Evolutionary conservation across 257 asterid genomes (phyloP), one percentile per base, ranked within the genome.

Genomic region (Datura wrightii): DNA sequence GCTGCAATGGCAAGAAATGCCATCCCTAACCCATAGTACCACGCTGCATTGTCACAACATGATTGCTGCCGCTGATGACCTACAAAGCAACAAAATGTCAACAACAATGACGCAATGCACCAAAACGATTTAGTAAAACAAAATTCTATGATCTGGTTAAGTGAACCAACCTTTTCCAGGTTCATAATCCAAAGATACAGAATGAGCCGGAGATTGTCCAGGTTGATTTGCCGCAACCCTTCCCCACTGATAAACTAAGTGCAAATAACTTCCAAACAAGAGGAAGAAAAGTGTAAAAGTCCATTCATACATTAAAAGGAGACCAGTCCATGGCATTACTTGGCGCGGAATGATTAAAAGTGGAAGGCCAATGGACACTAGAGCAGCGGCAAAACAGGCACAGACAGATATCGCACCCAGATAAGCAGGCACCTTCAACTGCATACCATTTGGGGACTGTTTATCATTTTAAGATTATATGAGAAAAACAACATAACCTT

Each of bases 251-350:
- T 79, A 84, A 82, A 94, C 86, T 39, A 90, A 69, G 86, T 90
- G 93, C 87, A 97, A 85, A 86, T 95, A 97, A 89, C 92, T 89
- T 84, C 98, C 98, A 15, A 93, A 91, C 63, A 92, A 88, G 81
- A 94, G 60, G 91, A 91, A 92, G 93, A 94, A 97, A 78, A 95
- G 79, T 10, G 95, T 91, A 93, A 94, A 95, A 83, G 98, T 86
- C 99, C 99, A 97, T 66, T 97, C 99, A 50, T 93, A 97, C 92
- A 97, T 92, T n/a, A 97, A 94, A 58, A 94, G 85, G 82, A 97
- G 87, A 80, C 99, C 99, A 80, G 97, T 94, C 99, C 98, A 97
- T 37, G 99, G 99, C 90, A 91, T 91, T 60, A 95, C 90, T 93
- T 95, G 98, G 56, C 91, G 92, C 80, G 99, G 99, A 83, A 94